phyloP scores from a whole-genome alignment of 306 rosid genomes.

The Cucurbita argyrosperma region DNA sequence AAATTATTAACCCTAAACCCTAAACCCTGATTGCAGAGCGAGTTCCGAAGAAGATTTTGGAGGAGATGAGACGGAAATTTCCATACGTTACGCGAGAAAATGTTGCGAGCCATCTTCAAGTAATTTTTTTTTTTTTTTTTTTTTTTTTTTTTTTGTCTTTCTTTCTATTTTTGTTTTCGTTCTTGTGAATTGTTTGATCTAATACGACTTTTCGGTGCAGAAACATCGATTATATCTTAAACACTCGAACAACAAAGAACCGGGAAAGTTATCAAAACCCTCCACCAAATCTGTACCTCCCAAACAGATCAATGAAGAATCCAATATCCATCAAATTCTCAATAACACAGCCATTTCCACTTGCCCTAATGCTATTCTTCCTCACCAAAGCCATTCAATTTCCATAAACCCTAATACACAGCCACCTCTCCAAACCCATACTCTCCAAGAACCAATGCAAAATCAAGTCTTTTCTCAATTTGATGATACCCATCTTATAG shows the following conservation, averaged over 20 bases:
- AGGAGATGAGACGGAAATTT: not conserved
- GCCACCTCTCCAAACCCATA: not conserved
- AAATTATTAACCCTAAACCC: not conserved
- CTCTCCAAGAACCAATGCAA: not conserved
- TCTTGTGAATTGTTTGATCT: not conserved
- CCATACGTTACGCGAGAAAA: conserved; percentile 5
- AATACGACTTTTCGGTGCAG: not conserved
- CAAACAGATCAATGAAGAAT: not conserved
- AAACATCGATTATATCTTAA: not conserved
- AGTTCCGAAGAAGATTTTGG: conserved; percentile 5
- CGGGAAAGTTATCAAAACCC: not conserved
- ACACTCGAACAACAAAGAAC: no score
- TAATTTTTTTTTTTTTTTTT: not conserved
- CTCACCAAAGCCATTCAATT: not conserved
- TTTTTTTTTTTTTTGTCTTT: no score
- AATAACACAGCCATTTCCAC: not conserved
- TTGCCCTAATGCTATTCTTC: not conserved
- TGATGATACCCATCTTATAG: not conserved
- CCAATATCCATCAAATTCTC: not conserved
- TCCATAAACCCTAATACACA: not conserved
- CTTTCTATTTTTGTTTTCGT: not conserved
- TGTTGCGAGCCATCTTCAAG: conserved; percentile 20
- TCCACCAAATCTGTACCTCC: not conserved
- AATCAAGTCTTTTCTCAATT: not conserved
- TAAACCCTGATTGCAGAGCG: not conserved